Percentiles rank a stretch among this genome's conserved stretches.
These are phyloP conservation scores for Colletotrichum sp. DNA, from an alignment of 2,329 filamentous ascomycete species.

Conservation along the genomic window DNA sequence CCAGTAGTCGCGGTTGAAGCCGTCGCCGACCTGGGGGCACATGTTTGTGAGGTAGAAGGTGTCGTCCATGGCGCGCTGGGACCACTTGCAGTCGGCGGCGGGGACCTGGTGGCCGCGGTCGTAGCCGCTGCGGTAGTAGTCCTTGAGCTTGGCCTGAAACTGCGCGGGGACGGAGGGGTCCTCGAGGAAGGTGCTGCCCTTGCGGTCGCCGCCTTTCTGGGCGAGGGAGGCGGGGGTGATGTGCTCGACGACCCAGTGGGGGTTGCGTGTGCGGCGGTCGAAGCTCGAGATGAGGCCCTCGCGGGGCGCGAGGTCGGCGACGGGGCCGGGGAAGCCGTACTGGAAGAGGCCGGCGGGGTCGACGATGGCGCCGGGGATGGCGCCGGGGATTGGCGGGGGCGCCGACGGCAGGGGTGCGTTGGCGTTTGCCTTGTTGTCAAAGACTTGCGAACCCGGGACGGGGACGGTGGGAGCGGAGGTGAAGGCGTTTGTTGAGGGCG, in stretches of 20 bases:
- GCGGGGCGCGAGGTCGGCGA: constrained; percentile 80
- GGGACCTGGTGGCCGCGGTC: constrained; percentile 97
- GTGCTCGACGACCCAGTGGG: constrained; percentile 94
- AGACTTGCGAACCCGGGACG: constrained; percentile 64
- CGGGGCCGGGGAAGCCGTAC: constrained; percentile 90
- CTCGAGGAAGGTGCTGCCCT: constrained; percentile 82
- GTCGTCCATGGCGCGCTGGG: constrained; percentile 90
- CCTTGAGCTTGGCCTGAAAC: constrained; percentile 88
- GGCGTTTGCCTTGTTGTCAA: constrained; percentile 28
- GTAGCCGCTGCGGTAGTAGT: constrained; percentile 95
- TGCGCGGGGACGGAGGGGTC: constrained; percentile 79
- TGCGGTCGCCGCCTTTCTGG: constrained; percentile 77
- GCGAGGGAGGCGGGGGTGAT: constrained; percentile 88
- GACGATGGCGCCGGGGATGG: constrained; percentile 54
- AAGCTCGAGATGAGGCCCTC: constrained; percentile 83
- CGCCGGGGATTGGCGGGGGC: constrained; percentile 27
- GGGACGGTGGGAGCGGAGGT: constrained; percentile 36
- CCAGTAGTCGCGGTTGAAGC: constrained; percentile 99
- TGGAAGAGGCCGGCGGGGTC: constrained; percentile 79
- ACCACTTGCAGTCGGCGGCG: constrained; percentile 95
- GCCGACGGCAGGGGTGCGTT: constrained; percentile 24
- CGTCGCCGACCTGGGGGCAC: constrained; percentile 97
- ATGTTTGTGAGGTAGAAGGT: constrained; percentile 96
- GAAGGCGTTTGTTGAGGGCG: constrained; percentile 26
- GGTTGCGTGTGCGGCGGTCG: constrained; percentile 90